Evolutionary conservation across 768 basidiomycete genomes (phyloP).

Genomic region (Kwoniella bestiolae): DNA sequence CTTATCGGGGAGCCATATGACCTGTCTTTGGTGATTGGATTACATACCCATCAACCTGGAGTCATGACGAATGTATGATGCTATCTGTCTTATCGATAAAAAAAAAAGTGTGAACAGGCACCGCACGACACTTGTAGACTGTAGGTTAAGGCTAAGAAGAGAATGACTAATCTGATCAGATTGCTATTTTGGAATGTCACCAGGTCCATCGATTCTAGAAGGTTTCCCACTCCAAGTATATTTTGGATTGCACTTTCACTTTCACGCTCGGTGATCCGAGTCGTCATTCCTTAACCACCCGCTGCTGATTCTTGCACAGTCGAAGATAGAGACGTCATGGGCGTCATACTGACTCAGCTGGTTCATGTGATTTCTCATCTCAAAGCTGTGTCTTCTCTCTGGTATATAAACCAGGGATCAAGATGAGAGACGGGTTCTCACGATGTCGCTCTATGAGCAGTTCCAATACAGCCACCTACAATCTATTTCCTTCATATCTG

Average conservation of each 20-base stretch:
- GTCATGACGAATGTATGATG: no score
- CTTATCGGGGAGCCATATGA: no score
- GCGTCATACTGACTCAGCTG: not conserved
- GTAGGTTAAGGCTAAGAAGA: no score
- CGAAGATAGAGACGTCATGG: not conserved
- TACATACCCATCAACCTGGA: no score
- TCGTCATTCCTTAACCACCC: not conserved
- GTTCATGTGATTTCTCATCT: not conserved
- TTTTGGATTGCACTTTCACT: not conserved
- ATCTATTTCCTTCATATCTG: not conserved
- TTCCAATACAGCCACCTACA: not conserved
- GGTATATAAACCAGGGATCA: not conserved
- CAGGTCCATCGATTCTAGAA: no score
- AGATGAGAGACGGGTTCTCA: not conserved
- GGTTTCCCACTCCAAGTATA: no score
- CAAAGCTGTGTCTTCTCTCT: not conserved
- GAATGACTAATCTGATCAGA: no score
- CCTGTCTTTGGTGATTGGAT: no score
- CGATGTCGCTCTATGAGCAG: not conserved
- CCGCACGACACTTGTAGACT: no score
- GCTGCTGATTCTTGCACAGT: not conserved
- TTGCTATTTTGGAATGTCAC: no score
- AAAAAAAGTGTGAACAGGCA: no score
- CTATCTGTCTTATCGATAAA: no score
- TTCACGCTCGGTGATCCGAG: not conserved